Evolutionary conservation across 1,284 basidiomycete species (phyloP).

Genomic region (Afroboletus lepidellus): DNA sequence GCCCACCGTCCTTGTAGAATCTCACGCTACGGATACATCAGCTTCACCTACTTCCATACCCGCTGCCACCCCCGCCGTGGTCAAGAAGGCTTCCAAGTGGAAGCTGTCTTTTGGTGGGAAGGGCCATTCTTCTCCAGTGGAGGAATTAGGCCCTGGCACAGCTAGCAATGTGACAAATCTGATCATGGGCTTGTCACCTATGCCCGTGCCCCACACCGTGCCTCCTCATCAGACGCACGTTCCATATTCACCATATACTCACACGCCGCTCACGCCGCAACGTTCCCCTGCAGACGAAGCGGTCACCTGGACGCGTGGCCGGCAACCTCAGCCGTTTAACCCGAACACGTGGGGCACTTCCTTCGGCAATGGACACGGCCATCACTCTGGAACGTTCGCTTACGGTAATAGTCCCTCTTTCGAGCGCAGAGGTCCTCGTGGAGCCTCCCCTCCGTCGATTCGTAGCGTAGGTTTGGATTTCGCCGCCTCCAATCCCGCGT

Average conservation of each 20-base stretch:
- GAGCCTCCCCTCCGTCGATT: conserved; percentile 36
- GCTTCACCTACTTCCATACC: conserved; percentile 9
- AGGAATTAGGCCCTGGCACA: conserved; percentile 47
- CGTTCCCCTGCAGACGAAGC: conserved; percentile 38
- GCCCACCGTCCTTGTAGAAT: conserved; percentile 13
- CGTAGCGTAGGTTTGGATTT: conserved; percentile 46
- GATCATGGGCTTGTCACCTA: conserved; percentile 53
- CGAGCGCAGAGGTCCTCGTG: conserved; percentile 27
- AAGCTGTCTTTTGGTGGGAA: conserved; percentile 66
- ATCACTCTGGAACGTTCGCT: conserved; percentile 11
- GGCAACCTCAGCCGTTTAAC: conserved; percentile 27
- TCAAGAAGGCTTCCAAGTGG: conserved; percentile 79
- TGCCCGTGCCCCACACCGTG: conserved; percentile 10
- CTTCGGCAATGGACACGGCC: conserved; percentile 7
- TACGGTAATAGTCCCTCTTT: conserved; percentile 9
- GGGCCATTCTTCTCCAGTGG: conserved; percentile 48
- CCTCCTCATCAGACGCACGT: conserved; percentile 25
- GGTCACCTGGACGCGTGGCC: conserved; percentile 33
- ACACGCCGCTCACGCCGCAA: conserved; percentile 35
- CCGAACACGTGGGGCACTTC: conserved; percentile 21
- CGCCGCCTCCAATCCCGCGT: conserved; percentile 13
- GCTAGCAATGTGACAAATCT: conserved; percentile 68
- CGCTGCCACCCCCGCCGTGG: conserved; percentile 12
- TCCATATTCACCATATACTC: conserved; percentile 28
- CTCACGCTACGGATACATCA: conserved; percentile 5